phyloP scores from a whole-genome alignment of 2,329 filamentous ascomycete genomes.

The Hymenoscyphus occultus region DNA sequence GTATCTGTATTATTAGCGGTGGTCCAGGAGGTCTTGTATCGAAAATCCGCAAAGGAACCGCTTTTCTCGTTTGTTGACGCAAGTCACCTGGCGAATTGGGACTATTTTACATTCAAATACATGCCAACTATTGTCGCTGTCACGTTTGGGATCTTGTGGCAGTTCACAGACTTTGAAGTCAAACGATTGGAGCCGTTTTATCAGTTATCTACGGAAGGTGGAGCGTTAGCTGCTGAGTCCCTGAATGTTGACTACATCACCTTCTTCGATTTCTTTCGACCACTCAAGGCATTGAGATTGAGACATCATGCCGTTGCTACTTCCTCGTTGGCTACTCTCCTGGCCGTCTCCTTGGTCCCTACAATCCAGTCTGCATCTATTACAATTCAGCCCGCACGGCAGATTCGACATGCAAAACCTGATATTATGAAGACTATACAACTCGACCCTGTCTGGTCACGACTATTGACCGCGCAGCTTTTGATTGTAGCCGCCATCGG shows the following conservation, averaged over 20 bases:
- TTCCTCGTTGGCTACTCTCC: conserved; percentile 60
- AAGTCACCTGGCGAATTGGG: conserved; percentile 46
- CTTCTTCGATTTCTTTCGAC: conserved; percentile 62
- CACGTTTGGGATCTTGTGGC: conserved; percentile 62
- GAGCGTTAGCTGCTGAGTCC: conserved; percentile 61
- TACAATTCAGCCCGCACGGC: conserved; percentile 52
- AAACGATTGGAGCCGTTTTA: conserved; percentile 65
- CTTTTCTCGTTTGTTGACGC: conserved; percentile 47
- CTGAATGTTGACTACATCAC: conserved; percentile 68
- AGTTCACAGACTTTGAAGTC: conserved; percentile 64
- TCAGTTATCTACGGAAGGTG: conserved; percentile 58
- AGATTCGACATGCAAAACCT: conserved; percentile 43
- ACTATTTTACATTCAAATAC: conserved; percentile 64
- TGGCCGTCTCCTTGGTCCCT: conserved; percentile 67
- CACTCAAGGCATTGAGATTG: conserved; percentile 58
- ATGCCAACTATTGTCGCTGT: conserved; percentile 60
- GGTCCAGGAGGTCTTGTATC: conserved; percentile 55
- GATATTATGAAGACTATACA: conserved; percentile 50
- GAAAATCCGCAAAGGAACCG: conserved; percentile 44
- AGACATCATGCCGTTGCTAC: conserved; percentile 67
- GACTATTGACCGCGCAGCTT: conserved; percentile 56
- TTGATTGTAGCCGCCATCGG: conserved; percentile 57
- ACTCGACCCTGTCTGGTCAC: conserved; percentile 58
- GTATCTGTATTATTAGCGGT: conserved; percentile 52
- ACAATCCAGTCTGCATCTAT: conserved; percentile 64